These are phyloP conservation scores for Inonotus hispidus DNA, from an alignment of 1,284 basidiomycete species.

Conservation along the genomic window DNA sequence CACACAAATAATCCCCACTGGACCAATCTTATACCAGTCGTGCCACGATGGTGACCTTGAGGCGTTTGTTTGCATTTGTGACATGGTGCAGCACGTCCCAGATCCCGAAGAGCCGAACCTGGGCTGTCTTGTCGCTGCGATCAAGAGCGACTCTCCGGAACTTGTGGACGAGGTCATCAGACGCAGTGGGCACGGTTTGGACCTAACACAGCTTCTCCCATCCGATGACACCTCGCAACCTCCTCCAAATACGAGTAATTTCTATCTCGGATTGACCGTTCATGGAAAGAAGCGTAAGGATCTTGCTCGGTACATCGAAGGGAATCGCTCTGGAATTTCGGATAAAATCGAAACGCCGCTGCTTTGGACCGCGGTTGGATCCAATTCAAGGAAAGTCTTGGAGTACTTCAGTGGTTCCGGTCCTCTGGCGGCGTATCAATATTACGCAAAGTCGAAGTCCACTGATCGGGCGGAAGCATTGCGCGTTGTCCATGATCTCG, in stretches of 20 bases:
- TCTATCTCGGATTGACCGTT: slow-evolving; percentile 53
- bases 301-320: slow-evolving; percentile 42
- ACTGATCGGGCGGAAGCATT: slow-evolving; percentile 36
- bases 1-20: background rate
- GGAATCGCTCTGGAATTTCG: slow-evolving; percentile 29
- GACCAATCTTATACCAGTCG: slow-evolving; percentile 29
- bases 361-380: slow-evolving; percentile 39
- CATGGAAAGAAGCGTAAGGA: slow-evolving; percentile 55
- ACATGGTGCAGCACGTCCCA: slow-evolving; percentile 35
- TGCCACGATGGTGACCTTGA: slow-evolving; percentile 44
- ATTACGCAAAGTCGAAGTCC: slow-evolving; percentile 39
- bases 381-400: slow-evolving; percentile 33
- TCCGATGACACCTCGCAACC: slow-evolving; percentile 24
- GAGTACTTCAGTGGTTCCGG: slow-evolving; percentile 39
- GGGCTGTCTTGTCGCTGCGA: slow-evolving; percentile 23
- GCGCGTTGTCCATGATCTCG: slow-evolving; percentile 32
- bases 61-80: slow-evolving; percentile 41
- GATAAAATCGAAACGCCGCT: slow-evolving; percentile 28
- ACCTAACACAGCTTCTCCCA: slow-evolving; percentile 25
- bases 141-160: slow-evolving; percentile 36
- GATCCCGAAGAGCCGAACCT: slow-evolving; percentile 16
- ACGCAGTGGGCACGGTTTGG: slow-evolving; percentile 42
- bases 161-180: slow-evolving; percentile 52
- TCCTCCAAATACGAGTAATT: slow-evolving; percentile 33
- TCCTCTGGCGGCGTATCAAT: slow-evolving; percentile 33